A percentile compares a stretch with the other conserved stretches of the same genome.
Evolutionary conservation across 2,329 filamentous ascomycete species (phyloP).

Genomic region (Gaeumannomyces sp.): DNA sequence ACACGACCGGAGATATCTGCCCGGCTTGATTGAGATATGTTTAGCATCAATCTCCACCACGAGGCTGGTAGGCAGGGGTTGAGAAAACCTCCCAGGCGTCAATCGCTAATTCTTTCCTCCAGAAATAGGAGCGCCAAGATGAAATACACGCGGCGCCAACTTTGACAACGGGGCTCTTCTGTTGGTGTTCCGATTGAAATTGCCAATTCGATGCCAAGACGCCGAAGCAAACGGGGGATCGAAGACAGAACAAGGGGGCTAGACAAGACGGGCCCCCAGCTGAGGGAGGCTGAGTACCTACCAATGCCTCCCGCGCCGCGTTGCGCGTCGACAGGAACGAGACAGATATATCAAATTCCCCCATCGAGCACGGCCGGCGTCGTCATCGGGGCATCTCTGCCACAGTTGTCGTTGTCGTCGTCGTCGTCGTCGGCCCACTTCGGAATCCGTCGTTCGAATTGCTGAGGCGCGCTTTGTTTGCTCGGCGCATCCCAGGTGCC

Average conservation of each 20-base stretch:
- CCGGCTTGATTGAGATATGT: too few relatives aligned
- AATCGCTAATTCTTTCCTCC: too few relatives aligned
- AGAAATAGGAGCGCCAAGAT: too few relatives aligned
- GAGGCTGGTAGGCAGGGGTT: too few relatives aligned
- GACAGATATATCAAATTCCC: background rate
- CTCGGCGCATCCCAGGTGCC: background rate
- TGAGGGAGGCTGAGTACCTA: background rate
- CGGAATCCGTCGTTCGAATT: background rate
- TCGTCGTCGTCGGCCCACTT: background rate
- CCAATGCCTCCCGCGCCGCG: too few relatives aligned
- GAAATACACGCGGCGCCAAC: too few relatives aligned
- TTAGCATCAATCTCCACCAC: too few relatives aligned
- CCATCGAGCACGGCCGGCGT: background rate
- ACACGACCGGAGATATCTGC: too few relatives aligned
- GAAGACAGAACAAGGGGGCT: too few relatives aligned
- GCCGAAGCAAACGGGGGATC: background rate
- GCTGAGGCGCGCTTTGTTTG: background rate
- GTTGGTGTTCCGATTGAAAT: background rate
- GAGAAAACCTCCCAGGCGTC: too few relatives aligned
- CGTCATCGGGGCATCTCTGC: background rate
- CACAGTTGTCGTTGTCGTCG: background rate
- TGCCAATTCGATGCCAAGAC: background rate
- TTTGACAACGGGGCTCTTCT: background rate
- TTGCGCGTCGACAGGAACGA: too few relatives aligned
- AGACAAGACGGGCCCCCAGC: background rate